Conservation (phyloP, 2,329 filamentous ascomycete genomes). For the Curvularia sp. region DNA sequence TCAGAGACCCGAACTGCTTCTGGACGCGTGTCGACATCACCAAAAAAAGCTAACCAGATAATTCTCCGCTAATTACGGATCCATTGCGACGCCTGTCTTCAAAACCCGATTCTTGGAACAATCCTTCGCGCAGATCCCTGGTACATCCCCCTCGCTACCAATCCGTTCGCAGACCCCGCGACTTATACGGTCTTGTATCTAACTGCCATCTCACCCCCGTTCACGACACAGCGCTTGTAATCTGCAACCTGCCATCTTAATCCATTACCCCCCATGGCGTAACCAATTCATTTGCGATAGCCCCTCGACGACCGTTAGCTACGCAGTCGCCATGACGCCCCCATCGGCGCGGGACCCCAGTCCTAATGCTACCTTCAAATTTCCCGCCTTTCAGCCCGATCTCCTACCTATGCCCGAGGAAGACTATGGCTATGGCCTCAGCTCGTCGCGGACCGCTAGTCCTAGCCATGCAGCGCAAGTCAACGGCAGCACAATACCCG, state of each 20-base stretch:
- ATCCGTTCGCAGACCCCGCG: constrained; percentile 1
- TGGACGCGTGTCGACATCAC: constrained; percentile 34
- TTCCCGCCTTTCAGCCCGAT: constrained; percentile 56
- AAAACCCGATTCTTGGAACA: constrained; percentile 21
- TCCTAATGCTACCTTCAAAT: constrained; percentile 52
- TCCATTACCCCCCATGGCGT: constrained; percentile 41
- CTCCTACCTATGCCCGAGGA: constrained; percentile 51
- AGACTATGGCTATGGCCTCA: constrained; percentile 41
- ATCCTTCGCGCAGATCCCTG: constrained; percentile 9
- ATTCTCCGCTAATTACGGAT: constrained; percentile 30
- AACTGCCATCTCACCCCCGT: constrained; percentile 6
- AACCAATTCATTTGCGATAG: constrained; percentile 30
- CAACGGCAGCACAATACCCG: constrained; percentile 42
- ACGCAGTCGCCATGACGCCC: constrained; percentile 39
- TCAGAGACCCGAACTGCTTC: constrained; percentile 29
- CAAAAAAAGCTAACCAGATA: constrained; percentile 20
- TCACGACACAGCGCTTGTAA: constrained; percentile 1
- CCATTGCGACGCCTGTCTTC: constrained; percentile 28
- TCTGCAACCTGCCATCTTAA: constrained; percentile 1
- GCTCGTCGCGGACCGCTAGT: constrained; percentile 45
- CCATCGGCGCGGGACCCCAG: constrained; percentile 40
- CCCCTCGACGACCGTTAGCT: constrained; percentile 19
- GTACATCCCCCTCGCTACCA: constrained; percentile 7
- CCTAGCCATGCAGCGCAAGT: constrained; percentile 36
- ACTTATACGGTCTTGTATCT: neutral